Evolutionary conservation across 257 asterid species (phyloP), one percentile per base, ranked within the genome.

Genomic region (Petunia secreta): DNA sequence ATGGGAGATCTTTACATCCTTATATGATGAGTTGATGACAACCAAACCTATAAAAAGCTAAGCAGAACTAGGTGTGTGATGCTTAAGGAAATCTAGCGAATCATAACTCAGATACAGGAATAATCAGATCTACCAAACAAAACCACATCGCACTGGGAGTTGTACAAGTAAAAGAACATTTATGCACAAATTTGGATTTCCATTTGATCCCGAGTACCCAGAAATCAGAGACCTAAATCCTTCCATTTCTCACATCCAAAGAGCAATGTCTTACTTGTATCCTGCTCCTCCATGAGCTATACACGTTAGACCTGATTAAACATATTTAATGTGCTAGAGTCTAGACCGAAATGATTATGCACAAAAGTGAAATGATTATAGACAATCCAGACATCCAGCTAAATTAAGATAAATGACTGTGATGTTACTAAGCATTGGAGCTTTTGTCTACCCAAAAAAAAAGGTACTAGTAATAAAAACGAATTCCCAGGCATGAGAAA

Each of bases 81-180:
- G 77, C 62, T 50, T 11, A 71, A 71, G 44, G 77, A 71, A 71
- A 71, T 11, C 46, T 50, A 11, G 6, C 6, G 58, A 37, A 69
- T 44, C 43, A 69, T 5, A 58, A 46, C 34, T 73, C 25, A 50
- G 62, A 25, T 25, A 25, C 44, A 73, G 4, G 62, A 73, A 67
- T 67, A 48, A 43, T 67, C n/a, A 41, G 75, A 43, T 67, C 55
- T 5, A 67, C 75, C 43, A 67, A 67, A 67, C 75, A 67, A 43
- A 67, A 43, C 14, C 53, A 14, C 7, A 66, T 41, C 75, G n/a
- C 5, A 41, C 14, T 15, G 37, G 54, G 37, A 66, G 53, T 66
- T 41, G 54, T 41, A 66, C 46, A 10, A 71, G 77, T 73, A 50
- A 44, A 34, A 73, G 62, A 48, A 34, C 34, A 34, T 5, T 50